These are phyloP conservation scores for Mycena galopus DNA, from an alignment of 768 basidiomycete genomes.

Conservation along the genomic window DNA sequence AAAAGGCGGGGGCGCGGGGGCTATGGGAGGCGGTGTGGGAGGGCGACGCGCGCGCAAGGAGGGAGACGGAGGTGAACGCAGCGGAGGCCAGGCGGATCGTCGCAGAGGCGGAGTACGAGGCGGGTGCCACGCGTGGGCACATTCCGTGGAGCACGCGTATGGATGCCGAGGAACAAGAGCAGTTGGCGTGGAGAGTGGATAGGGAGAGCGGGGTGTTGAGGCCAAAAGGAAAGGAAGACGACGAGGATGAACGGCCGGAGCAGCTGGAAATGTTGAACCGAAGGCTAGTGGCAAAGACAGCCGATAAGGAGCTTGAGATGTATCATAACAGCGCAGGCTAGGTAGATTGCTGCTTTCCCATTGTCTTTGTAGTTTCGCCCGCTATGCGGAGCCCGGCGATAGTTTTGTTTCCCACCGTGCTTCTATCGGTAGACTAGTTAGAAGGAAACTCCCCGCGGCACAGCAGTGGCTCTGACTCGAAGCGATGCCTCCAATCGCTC, in stretches of 20 bases:
- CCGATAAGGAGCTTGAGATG: neutral
- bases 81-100: neutral
- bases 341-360: too few species aligned
- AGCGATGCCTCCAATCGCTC: too few species aligned
- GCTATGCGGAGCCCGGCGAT: too few species aligned
- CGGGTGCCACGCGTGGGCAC: neutral
- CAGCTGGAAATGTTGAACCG: neutral
- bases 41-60: neutral
- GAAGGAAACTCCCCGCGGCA: too few species aligned
- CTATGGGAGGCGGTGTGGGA: conserved; percentile 21
- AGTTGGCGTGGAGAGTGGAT: conserved; percentile 1
- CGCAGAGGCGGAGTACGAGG: neutral
- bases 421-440: too few species aligned
- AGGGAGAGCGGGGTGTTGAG: neutral
- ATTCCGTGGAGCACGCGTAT: neutral
- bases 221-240: neutral
- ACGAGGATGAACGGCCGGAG: neutral
- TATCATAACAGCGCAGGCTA: neutral
- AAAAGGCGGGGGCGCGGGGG: neutral
- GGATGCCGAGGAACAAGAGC: neutral
- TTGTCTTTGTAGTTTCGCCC: too few species aligned
- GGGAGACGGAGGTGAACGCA: conserved; percentile 1
- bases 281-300: neutral
- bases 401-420: too few species aligned
- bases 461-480: too few species aligned